Evolutionary conservation across 148 eudicot species (phyloP), one percentile per base, ranked within the genome.

Genomic region (Rhododendron griersonianum): DNA sequence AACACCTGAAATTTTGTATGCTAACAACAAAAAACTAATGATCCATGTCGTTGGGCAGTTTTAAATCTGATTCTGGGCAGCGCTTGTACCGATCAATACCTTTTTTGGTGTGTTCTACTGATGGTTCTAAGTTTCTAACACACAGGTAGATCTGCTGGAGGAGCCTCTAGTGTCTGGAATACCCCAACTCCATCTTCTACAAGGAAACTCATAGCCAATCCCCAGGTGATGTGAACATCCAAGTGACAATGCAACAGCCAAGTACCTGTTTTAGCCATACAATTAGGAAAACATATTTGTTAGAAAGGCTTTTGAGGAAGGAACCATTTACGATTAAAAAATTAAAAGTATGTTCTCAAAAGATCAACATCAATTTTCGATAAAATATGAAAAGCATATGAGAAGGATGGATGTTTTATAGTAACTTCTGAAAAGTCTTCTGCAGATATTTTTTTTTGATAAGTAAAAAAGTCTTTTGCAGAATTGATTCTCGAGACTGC

Each of bases 231-330:
- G 87, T 94, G 97, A 23, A 92, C 95, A 75, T 94, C 97, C 91
- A 95, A 90, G 89, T 95, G 97, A 87, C 98, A 95, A 47, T 94
- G 98, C 96, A 95, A 87, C 4, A 94, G 63, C 98, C 96, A 94
- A 37, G 91, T 91, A 51, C 96, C 95, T 95, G 88, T 85, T 85
- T 39, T 77, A 30, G 39, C 11, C 74, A 59, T 55, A 23, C 73
- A 15, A 25, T 30, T 0, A 81, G 44, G 16, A 50, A 51, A 23
- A 41, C 21, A 13, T 81, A 33, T 55, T 16, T 18, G 69, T 75
- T 35, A 75, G 79, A 39, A 28, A 37, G 47, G 47, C 37, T 75
- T 75, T 75, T 75, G 45, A 5, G 44, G 47, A 75, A 33, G 48
- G 30, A 28, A 5, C 76, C 19, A 71, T 71, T 71, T 71, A 7